Percentiles rank a stretch among this genome's conserved stretches.
These are phyloP conservation scores for Aspergillus sp. DNA, from an alignment of 2,329 filamentous ascomycete species.

Conservation along the genomic window DNA sequence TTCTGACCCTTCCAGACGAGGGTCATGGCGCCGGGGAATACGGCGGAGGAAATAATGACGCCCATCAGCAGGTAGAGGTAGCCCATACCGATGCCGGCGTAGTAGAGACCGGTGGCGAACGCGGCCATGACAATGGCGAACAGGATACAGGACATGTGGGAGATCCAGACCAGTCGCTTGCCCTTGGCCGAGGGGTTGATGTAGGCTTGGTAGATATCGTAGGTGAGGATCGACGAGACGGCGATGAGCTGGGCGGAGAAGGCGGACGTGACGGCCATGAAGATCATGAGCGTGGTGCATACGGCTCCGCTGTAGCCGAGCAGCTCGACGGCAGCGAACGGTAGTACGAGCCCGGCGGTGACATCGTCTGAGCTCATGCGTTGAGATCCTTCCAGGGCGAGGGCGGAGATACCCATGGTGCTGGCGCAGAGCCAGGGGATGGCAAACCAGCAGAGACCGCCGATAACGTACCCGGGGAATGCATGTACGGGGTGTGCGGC, in stretches of 20 bases:
- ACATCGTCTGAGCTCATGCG: conserved; percentile 74
- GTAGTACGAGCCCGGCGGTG: conserved; percentile 77
- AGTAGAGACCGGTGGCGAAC: conserved; percentile 73
- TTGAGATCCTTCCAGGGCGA: conserved; percentile 74
- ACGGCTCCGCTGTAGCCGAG: conserved; percentile 79
- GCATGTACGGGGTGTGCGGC: conserved; percentile 82
- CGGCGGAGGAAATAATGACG: conserved; percentile 81
- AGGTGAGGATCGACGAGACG: conserved; percentile 83
- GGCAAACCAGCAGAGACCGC: conserved; percentile 86
- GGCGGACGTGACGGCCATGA: conserved; percentile 86
- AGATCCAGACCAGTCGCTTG: conserved; percentile 75
- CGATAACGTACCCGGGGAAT: conserved; percentile 83
- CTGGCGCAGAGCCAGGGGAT: conserved; percentile 89
- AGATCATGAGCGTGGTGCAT: conserved; percentile 75
- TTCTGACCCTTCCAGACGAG: conserved; percentile 81
- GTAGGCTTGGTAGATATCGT: conserved; percentile 86
- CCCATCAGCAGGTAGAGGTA: conserved; percentile 91
- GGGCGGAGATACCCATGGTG: conserved; percentile 79
- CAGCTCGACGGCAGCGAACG: conserved; percentile 79
- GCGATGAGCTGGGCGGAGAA: conserved; percentile 83
- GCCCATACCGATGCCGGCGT: conserved; percentile 79
- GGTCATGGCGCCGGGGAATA: conserved; percentile 77
- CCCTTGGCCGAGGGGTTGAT: conserved; percentile 76
- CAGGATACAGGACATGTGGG: conserved; percentile 68
- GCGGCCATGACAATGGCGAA: conserved; percentile 77